These are phyloP conservation scores for Mycena polygramma DNA, from an alignment of 768 basidiomycete species.

Conservation along the genomic window DNA sequence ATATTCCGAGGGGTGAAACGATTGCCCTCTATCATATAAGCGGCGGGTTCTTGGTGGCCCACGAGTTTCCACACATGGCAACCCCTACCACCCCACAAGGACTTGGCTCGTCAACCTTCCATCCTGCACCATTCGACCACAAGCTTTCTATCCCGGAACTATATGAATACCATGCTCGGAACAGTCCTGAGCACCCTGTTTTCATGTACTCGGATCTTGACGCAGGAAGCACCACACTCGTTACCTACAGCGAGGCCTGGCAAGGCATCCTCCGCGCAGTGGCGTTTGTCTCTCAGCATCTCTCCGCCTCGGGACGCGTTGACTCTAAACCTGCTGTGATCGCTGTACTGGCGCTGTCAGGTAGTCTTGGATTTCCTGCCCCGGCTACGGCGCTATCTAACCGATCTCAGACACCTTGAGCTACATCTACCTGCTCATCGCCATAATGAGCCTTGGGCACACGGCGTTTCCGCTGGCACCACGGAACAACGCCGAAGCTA, in stretches of 20 bases:
- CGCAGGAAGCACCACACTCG: slow-evolving; percentile 2
- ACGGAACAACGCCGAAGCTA: slow-evolving; percentile 25
- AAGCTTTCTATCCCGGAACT: slow-evolving; percentile 22
- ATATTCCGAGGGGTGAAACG: background rate
- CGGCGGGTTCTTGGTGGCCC: background rate
- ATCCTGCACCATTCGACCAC: slow-evolving; percentile 20
- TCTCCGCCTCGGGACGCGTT: background rate
- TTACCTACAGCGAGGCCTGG: slow-evolving; percentile 20
- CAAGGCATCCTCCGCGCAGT: slow-evolving; percentile 1
- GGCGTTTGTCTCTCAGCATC: slow-evolving; percentile 2
- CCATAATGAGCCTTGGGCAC: slow-evolving; percentile 22
- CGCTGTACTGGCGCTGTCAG: slow-evolving; percentile 15
- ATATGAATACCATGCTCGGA: slow-evolving; percentile 16
- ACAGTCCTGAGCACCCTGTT: slow-evolving; percentile 18
- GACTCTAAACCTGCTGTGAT: background rate
- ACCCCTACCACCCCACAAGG: slow-evolving; percentile 16
- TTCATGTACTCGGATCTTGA: slow-evolving; percentile 21
- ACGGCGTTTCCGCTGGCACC: slow-evolving; percentile 23
- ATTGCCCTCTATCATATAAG: background rate
- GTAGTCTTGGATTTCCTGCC: background rate
- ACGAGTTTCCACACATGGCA: background rate
- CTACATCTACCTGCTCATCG: slow-evolving; percentile 19
- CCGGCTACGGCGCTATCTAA: background rate
- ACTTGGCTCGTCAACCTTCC: slow-evolving; percentile 18
- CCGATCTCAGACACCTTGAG: slow-evolving; percentile 9